Conservation (phyloP, 1,139 yeast species). For the Suhomyces guaymorum region DNA sequence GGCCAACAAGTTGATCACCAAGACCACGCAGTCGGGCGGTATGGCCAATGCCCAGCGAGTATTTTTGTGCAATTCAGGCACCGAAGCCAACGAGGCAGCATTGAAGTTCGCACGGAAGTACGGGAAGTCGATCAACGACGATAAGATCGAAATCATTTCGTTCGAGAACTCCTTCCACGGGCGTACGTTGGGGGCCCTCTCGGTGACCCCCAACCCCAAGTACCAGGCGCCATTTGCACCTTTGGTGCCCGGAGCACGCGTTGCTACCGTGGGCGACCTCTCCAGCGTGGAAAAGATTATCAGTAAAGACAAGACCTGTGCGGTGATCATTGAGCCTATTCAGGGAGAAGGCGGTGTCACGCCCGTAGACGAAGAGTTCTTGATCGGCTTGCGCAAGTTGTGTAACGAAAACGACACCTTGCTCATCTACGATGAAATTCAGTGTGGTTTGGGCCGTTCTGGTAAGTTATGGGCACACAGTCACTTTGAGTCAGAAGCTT, state of each 20-base stretch:
- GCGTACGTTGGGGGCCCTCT: slow-evolving; percentile 87
- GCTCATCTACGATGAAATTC: slow-evolving; percentile 92
- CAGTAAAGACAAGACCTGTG: slow-evolving; percentile 73
- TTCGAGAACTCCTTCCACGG: slow-evolving; percentile 93
- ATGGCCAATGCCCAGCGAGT: slow-evolving; percentile 79
- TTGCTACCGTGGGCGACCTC: slow-evolving; percentile 62
- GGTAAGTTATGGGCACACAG: slow-evolving; percentile 95
- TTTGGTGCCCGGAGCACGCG: slow-evolving; percentile 78
- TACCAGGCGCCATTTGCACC: slow-evolving; percentile 92
- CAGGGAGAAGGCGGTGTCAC: slow-evolving; percentile 98
- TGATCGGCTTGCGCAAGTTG: slow-evolving; percentile 62
- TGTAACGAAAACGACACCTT: slow-evolving; percentile 73
- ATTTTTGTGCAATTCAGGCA: slow-evolving; percentile 90
- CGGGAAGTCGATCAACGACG: slow-evolving; percentile 57
- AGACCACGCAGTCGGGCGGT: slow-evolving; percentile 71
- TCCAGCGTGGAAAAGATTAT: slow-evolving; percentile 59
- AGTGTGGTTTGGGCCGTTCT: slow-evolving; percentile 92
- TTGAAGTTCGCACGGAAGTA: slow-evolving; percentile 89
- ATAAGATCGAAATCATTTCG: slow-evolving; percentile 76
- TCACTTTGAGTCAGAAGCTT: slow-evolving; percentile 59
- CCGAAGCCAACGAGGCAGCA: slow-evolving; percentile 98
- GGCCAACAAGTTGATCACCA: slow-evolving; percentile 66
- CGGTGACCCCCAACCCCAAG: slow-evolving; percentile 89
- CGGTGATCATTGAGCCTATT: slow-evolving; percentile 91
- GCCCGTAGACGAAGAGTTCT: slow-evolving; percentile 62